phyloP scores from a whole-genome alignment of 2,329 filamentous ascomycete genomes.

The Zarea fungicola region DNA sequence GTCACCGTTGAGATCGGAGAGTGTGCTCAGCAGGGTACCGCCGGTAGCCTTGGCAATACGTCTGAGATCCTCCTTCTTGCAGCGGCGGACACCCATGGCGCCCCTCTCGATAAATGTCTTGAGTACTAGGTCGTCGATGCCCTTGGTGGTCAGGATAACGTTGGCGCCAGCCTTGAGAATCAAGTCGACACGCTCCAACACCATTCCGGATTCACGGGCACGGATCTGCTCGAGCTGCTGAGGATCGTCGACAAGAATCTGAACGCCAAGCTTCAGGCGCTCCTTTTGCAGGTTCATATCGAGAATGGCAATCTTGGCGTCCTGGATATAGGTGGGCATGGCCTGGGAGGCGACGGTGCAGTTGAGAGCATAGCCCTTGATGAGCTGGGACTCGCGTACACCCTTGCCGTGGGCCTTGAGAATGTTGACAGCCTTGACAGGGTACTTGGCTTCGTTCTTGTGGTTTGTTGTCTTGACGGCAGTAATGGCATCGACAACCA shows the following conservation, averaged over 20 bases:
- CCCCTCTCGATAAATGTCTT: conserved; percentile 94
- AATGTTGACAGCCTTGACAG: conserved; percentile 98
- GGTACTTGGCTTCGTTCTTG: conserved; percentile 88
- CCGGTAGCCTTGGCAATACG: conserved; percentile 95
- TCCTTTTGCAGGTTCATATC: conserved; percentile 99
- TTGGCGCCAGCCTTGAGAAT: conserved; percentile 97
- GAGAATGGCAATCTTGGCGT: conserved; percentile 93
- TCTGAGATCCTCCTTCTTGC: conserved; percentile 97
- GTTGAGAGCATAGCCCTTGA: conserved; percentile 97
- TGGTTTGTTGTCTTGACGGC: conserved; percentile 92
- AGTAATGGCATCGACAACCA: conserved; percentile 95
- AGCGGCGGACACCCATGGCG: conserved; percentile 90
- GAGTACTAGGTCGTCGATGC: conserved; percentile 91
- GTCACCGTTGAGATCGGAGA: conserved; percentile 95
- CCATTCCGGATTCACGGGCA: conserved; percentile 84
- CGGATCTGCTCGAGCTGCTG: conserved; percentile 97
- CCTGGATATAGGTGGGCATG: conserved; percentile 86
- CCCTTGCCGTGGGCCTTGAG: conserved; percentile 98
- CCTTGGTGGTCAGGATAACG: conserved; percentile 94
- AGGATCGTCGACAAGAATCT: conserved; percentile 96
- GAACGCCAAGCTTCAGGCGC: conserved; percentile 97
- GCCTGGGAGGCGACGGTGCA: conserved; percentile 98
- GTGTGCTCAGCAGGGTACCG: conserved; percentile 83
- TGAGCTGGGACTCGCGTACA: conserved; percentile 76
- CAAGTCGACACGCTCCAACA: conserved; percentile 92